These are phyloP conservation scores for Lasiodiplodia citricola DNA, from an alignment of 2,329 filamentous ascomycete genomes.

Conservation along the genomic window DNA sequence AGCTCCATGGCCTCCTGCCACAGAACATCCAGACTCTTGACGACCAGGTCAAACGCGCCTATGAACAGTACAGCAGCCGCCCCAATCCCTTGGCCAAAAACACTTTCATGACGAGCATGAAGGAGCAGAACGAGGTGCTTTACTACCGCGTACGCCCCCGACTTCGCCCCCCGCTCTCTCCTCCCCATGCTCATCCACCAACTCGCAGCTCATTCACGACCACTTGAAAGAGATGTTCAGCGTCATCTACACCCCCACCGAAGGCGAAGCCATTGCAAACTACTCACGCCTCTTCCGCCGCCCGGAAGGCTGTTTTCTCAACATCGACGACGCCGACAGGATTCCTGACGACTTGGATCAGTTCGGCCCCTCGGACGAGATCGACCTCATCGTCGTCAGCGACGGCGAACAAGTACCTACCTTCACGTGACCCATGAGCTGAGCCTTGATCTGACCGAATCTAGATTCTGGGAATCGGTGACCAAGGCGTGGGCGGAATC, in stretches of 20 bases:
- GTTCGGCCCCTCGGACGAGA: constrained; percentile 73
- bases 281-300: constrained; percentile 79
- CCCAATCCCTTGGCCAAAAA: constrained; percentile 77
- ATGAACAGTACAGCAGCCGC: constrained; percentile 74
- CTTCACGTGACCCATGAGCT: neutral
- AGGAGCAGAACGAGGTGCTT: constrained; percentile 82
- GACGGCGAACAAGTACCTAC: constrained; percentile 62
- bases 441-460: constrained; percentile 35
- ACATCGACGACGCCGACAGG: constrained; percentile 70
- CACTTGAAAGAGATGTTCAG: constrained; percentile 88
- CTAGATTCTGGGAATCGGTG: constrained; percentile 86
- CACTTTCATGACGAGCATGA: constrained; percentile 83
- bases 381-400: constrained; percentile 88
- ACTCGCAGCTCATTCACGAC: constrained; percentile 68
- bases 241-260: constrained; percentile 89
- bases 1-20: constrained; percentile 75
- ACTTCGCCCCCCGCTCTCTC: no score
- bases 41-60: constrained; percentile 77
- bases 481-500: constrained; percentile 85
- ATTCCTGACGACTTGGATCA: constrained; percentile 70
- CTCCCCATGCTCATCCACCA: neutral
- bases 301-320: constrained; percentile 82
- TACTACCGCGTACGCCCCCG: constrained; percentile 69
- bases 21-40: constrained; percentile 74
- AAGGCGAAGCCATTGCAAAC: constrained; percentile 85